Percentiles rank a stretch among this genome's conserved stretches.
Conservation (phyloP, 2,329 filamentous ascomycete species). For the Phialocephala subalpina region DNA sequence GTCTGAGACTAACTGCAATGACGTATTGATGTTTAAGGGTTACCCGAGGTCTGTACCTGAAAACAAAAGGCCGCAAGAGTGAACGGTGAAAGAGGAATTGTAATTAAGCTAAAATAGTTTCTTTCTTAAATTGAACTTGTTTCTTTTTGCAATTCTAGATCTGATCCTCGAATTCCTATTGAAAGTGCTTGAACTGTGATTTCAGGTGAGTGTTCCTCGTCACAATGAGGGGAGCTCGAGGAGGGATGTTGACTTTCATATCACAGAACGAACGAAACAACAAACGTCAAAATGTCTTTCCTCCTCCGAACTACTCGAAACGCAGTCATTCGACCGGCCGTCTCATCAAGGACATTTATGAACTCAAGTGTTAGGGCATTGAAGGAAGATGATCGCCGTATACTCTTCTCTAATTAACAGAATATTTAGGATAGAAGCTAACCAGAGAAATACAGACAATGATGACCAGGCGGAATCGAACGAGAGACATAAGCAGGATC, state of each 20-base stretch:
- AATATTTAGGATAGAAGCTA: neutral
- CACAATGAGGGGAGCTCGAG: neutral
- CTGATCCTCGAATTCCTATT: too few relatives aligned
- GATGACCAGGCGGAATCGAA: conserved; percentile 48
- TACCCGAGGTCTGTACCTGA: conserved; percentile 2
- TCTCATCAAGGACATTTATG: conserved; percentile 32
- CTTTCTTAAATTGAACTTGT: neutral
- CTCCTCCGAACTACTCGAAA: conserved; percentile 33
- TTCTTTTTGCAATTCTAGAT: too few relatives aligned
- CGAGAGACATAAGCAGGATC: conserved; percentile 68
- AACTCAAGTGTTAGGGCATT: conserved; percentile 31
- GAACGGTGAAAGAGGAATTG: neutral
- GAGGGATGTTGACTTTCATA: neutral
- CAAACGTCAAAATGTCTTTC: conserved; percentile 57
- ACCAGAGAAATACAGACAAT: conserved; percentile 29
- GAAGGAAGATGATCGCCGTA: conserved; percentile 43
- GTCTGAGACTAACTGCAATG: neutral
- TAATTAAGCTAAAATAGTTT: neutral
- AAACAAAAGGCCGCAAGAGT: neutral
- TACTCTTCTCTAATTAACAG: conserved; percentile 23
- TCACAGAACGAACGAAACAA: conserved; percentile 43
- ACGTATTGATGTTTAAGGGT: neutral
- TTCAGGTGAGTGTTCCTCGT: neutral
- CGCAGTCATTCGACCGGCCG: conserved; percentile 24
- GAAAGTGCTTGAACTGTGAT: too few relatives aligned